Percentiles rank a stretch among this genome's conserved stretches.
These are phyloP conservation scores for Echeveria elegans DNA, from an alignment of 164 flowering plant species.

Conservation along the genomic window DNA sequence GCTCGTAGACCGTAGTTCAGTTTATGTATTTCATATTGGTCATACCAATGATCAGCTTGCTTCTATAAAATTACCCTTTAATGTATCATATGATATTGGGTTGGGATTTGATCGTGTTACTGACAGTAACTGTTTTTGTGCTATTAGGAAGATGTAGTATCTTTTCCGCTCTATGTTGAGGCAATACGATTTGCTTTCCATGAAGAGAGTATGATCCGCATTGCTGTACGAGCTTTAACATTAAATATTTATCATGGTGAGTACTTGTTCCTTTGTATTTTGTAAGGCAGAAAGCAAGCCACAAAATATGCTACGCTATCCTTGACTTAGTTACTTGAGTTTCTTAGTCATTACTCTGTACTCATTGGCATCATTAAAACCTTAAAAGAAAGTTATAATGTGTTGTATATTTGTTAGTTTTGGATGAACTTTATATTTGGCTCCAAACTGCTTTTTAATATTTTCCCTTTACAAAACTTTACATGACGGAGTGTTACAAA, in stretches of 20 bases:
- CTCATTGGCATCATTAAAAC: background rate
- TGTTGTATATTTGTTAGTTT: background rate
- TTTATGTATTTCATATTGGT: background rate
- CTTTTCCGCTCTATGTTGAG: conserved; percentile 84
- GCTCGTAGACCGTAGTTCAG: background rate
- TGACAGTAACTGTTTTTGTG: background rate
- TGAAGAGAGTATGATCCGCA: conserved; percentile 94
- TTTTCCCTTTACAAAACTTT: background rate
- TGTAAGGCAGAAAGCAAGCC: background rate
- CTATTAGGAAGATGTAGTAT: conserved; percentile 71
- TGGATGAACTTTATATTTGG: background rate
- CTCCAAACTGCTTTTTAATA: background rate
- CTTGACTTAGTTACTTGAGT: background rate
- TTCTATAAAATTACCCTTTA: background rate
- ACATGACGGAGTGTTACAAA: background rate
- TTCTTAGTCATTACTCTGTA: background rate
- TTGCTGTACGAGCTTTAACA: conserved; percentile 91
- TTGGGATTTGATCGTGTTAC: background rate
- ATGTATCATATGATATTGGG: background rate
- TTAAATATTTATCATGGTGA: conserved; percentile 94
- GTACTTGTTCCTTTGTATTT: conserved; percentile 11
- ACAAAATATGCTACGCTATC: too few species aligned
- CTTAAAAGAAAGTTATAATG: background rate
- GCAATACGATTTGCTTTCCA: conserved; percentile 93
- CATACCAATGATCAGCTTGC: background rate